Percentiles rank a stretch among this genome's conserved stretches.
Evolutionary conservation across 345 rosid genomes (phyloP).

Genomic region (Psidium guajava): DNA sequence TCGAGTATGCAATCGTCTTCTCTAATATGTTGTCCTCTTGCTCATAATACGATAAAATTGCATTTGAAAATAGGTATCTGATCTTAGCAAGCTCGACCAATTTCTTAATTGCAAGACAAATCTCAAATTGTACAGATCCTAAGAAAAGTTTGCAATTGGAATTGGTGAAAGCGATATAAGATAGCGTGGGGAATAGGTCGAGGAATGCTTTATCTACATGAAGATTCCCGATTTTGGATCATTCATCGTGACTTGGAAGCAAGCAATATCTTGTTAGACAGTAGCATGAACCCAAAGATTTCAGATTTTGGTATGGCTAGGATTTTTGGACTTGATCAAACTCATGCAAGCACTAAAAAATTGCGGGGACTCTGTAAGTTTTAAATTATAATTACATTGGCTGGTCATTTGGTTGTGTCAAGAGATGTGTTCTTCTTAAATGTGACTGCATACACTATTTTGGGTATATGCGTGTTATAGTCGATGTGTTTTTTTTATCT

Average conservation of each 20-base stretch:
- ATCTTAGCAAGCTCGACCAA: not conserved
- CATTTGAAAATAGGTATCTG: not conserved
- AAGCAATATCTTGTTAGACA: conserved; percentile 13
- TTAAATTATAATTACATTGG: not conserved
- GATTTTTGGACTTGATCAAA: conserved; percentile 8
- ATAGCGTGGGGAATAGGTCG: conserved; percentile 10
- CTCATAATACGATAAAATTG: not conserved
- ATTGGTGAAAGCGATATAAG: conserved; percentile 8
- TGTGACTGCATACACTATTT: not conserved
- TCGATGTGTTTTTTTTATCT: not conserved
- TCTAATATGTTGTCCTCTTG: not conserved
- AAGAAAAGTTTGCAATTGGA: not conserved
- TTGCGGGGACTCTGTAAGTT: conserved; percentile 14
- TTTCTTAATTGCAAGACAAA: not conserved
- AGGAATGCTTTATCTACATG: conserved; percentile 12
- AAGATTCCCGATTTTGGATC: conserved; percentile 9
- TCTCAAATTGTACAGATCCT: not conserved
- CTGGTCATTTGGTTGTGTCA: not conserved
- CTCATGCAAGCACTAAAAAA: not conserved
- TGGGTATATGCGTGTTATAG: not conserved
- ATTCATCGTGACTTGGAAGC: conserved; percentile 18
- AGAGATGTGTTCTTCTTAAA: not conserved
- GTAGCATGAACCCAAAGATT: not conserved
- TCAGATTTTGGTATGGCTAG: conserved; percentile 19
- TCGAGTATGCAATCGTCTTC: not conserved